Percentiles rank a stretch among this genome's conserved stretches.
Evolutionary conservation across 1,284 basidiomycete species (phyloP).

Genomic region (Laetiporus sulphureus): DNA sequence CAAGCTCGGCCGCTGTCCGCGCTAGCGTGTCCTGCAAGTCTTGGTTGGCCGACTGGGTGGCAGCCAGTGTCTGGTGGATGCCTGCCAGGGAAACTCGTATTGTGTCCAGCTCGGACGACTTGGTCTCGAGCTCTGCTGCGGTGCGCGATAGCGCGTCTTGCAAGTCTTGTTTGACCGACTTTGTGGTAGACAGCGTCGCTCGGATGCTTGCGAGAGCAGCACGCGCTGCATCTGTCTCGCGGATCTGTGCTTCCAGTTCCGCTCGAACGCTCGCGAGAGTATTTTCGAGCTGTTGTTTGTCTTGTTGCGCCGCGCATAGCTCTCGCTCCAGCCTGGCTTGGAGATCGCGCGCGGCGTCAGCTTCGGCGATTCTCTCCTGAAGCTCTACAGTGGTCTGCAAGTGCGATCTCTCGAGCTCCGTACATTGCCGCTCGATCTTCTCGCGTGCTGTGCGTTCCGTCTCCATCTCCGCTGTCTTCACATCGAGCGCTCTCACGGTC

Average conservation of each 20-base stretch:
- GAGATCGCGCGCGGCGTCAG: too few species aligned
- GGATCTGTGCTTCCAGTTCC: too few species aligned
- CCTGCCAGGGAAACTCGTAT: not conserved
- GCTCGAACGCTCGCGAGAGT: too few species aligned
- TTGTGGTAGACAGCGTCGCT: not conserved
- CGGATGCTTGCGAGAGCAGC: not conserved
- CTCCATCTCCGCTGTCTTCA: not conserved
- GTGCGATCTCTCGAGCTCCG: too few species aligned
- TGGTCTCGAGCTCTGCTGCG: not conserved
- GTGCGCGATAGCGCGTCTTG: not conserved
- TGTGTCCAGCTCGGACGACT: not conserved
- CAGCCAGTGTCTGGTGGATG: not conserved
- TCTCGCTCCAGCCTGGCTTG: too few species aligned
- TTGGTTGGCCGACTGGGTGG: not conserved
- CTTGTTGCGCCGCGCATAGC: too few species aligned
- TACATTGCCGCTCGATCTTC: too few species aligned
- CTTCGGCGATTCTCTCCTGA: too few species aligned
- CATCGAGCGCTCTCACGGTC: not conserved
- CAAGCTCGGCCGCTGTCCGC: constrained; percentile 1
- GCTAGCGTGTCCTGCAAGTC: constrained; percentile 1
- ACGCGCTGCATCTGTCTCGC: too few species aligned
- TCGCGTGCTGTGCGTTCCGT: not conserved
- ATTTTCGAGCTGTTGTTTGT: too few species aligned
- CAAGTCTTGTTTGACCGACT: not conserved
- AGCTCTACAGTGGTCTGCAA: too few species aligned